phyloP scores from a whole-genome alignment of 352 stramenopile genomes.

The Pythium dissotocum region DNA sequence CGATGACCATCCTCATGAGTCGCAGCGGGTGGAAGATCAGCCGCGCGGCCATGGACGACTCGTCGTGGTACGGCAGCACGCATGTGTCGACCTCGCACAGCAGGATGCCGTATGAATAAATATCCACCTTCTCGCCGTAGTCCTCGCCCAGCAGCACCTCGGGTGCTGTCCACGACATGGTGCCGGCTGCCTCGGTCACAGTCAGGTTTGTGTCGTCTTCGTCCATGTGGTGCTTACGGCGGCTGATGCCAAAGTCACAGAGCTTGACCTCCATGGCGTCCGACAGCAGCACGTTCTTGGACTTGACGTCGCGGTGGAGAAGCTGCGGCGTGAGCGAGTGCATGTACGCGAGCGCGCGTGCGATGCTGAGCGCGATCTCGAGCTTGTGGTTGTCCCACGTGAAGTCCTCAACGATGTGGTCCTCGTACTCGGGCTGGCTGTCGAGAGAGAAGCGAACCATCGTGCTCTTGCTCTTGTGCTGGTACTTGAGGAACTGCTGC shows the following conservation, averaged over 20 bases:
- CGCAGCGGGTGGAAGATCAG: constrained; percentile 57
- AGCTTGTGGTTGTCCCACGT: constrained; percentile 58
- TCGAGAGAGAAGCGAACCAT: background rate
- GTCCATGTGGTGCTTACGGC: constrained; percentile 44
- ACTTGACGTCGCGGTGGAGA: constrained; percentile 88
- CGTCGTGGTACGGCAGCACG: constrained; percentile 65
- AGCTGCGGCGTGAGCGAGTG: constrained; percentile 75
- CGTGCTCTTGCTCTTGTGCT: constrained; percentile 6
- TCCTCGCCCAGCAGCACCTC: constrained; percentile 64
- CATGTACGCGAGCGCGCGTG: constrained; percentile 76
- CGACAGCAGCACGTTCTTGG: constrained; percentile 83
- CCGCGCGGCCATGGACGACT: constrained; percentile 37
- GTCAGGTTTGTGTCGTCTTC: constrained; percentile 55
- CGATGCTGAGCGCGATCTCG: constrained; percentile 53
- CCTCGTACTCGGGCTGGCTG: constrained; percentile 4
- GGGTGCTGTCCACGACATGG: constrained; percentile 66
- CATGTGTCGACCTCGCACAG: constrained; percentile 75
- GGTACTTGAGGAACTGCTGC: constrained; percentile 42
- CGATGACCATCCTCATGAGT: constrained; percentile 55
- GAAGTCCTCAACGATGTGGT: constrained; percentile 27
- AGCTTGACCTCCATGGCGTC: constrained; percentile 52
- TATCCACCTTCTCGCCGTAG: constrained; percentile 77
- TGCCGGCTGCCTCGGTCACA: constrained; percentile 47
- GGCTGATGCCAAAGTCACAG: constrained; percentile 52
- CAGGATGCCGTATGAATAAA: constrained; percentile 77